phyloP scores from a whole-genome alignment of 139 green algal genomes.

The Zygnema circumcarinatum region DNA sequence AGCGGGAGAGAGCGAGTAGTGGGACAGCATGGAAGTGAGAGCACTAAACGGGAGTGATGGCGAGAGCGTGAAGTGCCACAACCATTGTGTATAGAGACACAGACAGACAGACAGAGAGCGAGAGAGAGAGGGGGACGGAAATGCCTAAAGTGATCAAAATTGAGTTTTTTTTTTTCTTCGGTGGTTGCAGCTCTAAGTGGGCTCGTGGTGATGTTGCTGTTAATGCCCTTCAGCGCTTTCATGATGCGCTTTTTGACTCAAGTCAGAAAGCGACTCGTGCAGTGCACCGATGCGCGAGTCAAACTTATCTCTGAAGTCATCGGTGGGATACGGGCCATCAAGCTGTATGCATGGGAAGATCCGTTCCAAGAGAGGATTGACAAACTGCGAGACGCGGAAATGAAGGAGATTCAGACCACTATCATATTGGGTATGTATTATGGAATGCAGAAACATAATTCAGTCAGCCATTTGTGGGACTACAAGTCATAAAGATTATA shows the following conservation, averaged over 20 bases:
- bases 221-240: slow-evolving; percentile 55
- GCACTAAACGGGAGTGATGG: no score
- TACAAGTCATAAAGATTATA: no score
- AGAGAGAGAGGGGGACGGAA: no score
- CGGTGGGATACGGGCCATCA: slow-evolving; percentile 72
- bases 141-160: no score
- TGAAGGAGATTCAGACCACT: slow-evolving; percentile 35
- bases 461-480: not conserved
- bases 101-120: no score
- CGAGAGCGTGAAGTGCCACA: no score
- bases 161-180: no score
- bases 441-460: no score
- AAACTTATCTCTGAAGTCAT: slow-evolving; percentile 84
- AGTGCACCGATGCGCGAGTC: slow-evolving; percentile 49
- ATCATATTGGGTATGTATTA: slow-evolving; percentile 48
- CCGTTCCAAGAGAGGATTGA: slow-evolving; percentile 51
- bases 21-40: no score
- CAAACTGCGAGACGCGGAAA: slow-evolving; percentile 32
- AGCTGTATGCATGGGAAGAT: slow-evolving; percentile 69
- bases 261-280: slow-evolving; percentile 52
- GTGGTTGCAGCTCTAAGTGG: no score
- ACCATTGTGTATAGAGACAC: no score
- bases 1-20: no score
- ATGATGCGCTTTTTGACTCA: slow-evolving; percentile 35
- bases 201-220: slow-evolving; percentile 53